phyloP scores from a whole-genome alignment of 345 rosid genomes.

The Eucalyptus sp. region DNA sequence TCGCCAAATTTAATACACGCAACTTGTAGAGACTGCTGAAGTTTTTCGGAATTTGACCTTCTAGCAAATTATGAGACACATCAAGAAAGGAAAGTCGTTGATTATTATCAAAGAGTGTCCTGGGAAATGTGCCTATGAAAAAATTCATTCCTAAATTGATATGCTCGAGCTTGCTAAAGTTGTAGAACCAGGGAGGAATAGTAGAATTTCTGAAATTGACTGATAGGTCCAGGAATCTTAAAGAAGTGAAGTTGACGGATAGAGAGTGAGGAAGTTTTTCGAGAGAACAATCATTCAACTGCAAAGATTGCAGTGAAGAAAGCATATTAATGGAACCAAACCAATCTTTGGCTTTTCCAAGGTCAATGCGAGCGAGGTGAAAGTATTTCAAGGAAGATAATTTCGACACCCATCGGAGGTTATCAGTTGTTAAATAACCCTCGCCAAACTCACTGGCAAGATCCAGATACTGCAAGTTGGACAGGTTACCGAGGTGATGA shows the following conservation, averaged over 20 bases:
- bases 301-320: not conserved
- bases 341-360: rapidly evolving
- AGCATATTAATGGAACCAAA: not conserved
- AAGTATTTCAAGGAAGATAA: not conserved
- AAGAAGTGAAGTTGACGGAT: not conserved
- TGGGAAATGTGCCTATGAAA: no score
- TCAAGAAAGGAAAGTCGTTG: no score
- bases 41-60: no score
- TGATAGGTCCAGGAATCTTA: no score
- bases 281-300: not conserved
- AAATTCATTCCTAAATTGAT: no score
- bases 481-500: not conserved
- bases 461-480: not conserved
- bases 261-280: not conserved
- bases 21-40: no score
- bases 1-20: no score
- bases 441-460: rapidly evolving
- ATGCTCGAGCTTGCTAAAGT: no score
- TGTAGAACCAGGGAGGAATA: no score
- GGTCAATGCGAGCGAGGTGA: not conserved
- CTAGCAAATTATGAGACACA: no score
- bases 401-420: not conserved
- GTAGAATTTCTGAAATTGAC: no score
- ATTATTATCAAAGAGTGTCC: no score
- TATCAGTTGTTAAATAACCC: not conserved